Conservation (phyloP, 306 rosid species). For the Astragalus membranaceus region DNA sequence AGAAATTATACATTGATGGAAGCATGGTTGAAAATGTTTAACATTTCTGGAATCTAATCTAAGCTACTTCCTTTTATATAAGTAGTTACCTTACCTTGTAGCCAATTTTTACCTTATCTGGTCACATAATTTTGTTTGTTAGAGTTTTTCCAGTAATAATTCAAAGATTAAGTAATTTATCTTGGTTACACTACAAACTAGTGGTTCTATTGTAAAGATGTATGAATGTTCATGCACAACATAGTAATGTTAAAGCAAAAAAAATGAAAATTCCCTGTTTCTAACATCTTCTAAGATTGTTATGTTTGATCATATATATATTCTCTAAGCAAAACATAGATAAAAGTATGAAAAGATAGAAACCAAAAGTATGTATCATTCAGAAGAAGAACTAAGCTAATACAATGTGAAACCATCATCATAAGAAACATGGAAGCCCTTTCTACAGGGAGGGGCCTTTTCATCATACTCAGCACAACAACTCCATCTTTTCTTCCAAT, state of each 20-base stretch:
- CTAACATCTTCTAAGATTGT: background rate
- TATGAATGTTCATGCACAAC: background rate
- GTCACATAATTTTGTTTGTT: too few species aligned
- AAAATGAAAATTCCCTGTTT: background rate
- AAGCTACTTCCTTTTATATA: too few species aligned
- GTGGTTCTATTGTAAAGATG: too few species aligned
- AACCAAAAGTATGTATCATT: background rate
- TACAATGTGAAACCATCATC: conserved; percentile 48
- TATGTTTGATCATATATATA: background rate
- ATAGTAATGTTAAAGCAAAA: background rate
- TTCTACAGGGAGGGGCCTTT: conserved; percentile 57
- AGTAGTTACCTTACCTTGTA: too few species aligned
- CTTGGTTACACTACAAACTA: too few species aligned
- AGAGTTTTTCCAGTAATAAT: too few species aligned
- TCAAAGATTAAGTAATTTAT: too few species aligned
- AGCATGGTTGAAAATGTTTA: too few species aligned
- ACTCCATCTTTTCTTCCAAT: conserved; percentile 76
- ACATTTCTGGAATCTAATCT: too few species aligned
- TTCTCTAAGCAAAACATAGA: background rate
- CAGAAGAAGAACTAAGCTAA: too few species aligned
- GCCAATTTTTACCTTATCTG: too few species aligned
- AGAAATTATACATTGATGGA: too few species aligned
- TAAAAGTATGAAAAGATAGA: background rate
- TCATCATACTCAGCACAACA: conserved; percentile 72
- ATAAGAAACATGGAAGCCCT: conserved; percentile 61